Evolutionary conservation across 805 yeast genomes (phyloP).

Genomic region (Teunomyces gatunensis): DNA sequence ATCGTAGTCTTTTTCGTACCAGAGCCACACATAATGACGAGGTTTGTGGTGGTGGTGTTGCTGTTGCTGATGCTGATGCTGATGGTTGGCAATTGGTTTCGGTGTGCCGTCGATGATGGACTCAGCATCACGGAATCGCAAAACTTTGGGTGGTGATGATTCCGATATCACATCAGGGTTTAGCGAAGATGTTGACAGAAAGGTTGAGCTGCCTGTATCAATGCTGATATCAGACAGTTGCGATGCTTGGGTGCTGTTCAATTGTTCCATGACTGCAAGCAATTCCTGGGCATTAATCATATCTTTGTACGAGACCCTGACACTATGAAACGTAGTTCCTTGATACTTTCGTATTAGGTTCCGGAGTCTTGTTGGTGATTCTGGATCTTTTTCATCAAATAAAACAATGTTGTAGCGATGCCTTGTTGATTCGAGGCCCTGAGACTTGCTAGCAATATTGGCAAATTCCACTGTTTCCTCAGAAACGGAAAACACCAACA

Average conservation of each 20-base stretch:
- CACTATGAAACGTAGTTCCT: constrained; percentile 18
- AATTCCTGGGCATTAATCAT: constrained; percentile 17
- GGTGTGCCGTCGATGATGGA: constrained; percentile 12
- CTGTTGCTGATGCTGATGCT: constrained; percentile 3
- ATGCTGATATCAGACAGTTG: constrained; percentile 11
- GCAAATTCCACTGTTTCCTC: constrained; percentile 19
- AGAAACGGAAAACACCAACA: constrained; percentile 19
- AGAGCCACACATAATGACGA: constrained; percentile 26
- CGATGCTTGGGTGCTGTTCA: constrained; percentile 6
- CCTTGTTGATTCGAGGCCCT: constrained; percentile 28
- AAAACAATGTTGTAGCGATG: constrained; percentile 22
- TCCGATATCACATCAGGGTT: constrained; percentile 2
- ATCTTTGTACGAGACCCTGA: constrained; percentile 20
- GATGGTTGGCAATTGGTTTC: neutral
- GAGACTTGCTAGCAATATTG: constrained; percentile 16
- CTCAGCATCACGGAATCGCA: constrained; percentile 16
- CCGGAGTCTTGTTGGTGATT: constrained; percentile 6
- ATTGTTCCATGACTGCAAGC: constrained; percentile 13
- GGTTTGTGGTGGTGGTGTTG: constrained; percentile 1
- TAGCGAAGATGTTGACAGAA: constrained; percentile 3
- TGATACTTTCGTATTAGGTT: constrained; percentile 3
- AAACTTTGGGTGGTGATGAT: neutral
- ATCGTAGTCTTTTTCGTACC: constrained; percentile 30
- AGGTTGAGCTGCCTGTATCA: constrained; percentile 9
- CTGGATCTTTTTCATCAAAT: constrained; percentile 18